Evolutionary conservation across 495 filamentous ascomycete species (phyloP).

Genomic region (Amorphotheca resinae): DNA sequence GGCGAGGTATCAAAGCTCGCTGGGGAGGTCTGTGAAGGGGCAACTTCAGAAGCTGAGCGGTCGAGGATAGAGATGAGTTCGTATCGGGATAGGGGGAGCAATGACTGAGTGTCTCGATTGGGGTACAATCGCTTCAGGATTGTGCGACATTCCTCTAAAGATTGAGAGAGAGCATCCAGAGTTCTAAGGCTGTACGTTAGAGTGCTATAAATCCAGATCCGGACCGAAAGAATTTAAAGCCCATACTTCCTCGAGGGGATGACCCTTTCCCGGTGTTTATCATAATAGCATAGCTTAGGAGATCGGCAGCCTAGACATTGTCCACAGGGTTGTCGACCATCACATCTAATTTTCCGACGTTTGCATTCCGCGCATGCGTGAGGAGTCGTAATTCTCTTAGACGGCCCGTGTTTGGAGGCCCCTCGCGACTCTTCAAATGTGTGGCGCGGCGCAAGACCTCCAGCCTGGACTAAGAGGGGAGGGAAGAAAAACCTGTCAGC

Average conservation of each 20-base stretch:
- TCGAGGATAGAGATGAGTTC: constrained; percentile 40
- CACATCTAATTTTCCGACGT: constrained; percentile 45
- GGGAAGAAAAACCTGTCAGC: no score
- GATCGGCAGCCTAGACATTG: constrained; percentile 45
- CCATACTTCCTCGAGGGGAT: constrained; percentile 42
- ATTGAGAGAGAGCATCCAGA: constrained; percentile 43
- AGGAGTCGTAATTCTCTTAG: constrained; percentile 42
- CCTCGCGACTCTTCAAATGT: constrained; percentile 16
- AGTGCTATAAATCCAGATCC: neutral
- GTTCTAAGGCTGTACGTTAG: constrained; percentile 24
- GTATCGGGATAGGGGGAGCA: constrained; percentile 37
- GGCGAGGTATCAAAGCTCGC: constrained; percentile 15
- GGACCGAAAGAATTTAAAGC: neutral
- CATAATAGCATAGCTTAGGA: constrained; percentile 45
- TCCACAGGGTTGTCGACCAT: constrained; percentile 45
- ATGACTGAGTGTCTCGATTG: constrained; percentile 36
- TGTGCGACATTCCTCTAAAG: constrained; percentile 44
- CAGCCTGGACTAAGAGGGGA: constrained; percentile 13
- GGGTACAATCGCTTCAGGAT: constrained; percentile 43
- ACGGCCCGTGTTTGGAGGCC: constrained; percentile 16
- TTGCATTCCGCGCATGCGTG: constrained; percentile 49
- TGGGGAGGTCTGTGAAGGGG: constrained; percentile 15
- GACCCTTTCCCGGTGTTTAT: constrained; percentile 46
- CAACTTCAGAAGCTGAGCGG: constrained; percentile 28
- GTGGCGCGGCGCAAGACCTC: constrained; percentile 12